Base-by-base conservation (phyloP, 2,329 filamentous ascomycete species). In the Fusarium sp. region DNA sequence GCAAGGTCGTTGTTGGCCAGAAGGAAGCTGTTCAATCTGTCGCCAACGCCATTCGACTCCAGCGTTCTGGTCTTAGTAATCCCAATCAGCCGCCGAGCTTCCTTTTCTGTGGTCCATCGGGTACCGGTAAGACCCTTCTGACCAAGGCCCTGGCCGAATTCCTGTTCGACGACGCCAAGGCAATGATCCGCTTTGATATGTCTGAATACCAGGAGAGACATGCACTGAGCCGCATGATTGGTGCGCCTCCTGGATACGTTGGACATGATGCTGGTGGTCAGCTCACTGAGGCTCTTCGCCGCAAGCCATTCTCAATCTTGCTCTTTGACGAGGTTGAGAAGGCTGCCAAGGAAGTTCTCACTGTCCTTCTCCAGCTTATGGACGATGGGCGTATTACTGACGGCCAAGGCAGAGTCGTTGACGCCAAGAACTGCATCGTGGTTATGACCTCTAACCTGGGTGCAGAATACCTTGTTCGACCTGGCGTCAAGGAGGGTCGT, bases 161-260 rank as follows among this genome's bases (percentile, higher is more conserved):
- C 86, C 87, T 99, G 35, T 99, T 99, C 85, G 96, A 99, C 81
- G 96, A 99, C 77, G 86, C 96, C 33, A 98, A 98, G 86, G 88
- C 96, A 39, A 98, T 99, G 96, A 98, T 99, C 78, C 93, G 96
- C 44, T 97, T 99, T 85, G 96, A 99, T 82, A 99, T 99, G 96
- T 98, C 96, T 10, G 96, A 99, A 84, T 99, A 99, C 83, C 97
- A 99, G 83, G 96, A 99, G 84, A 92, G 96, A 10, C 96, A 99
- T 82, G 93, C 96, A 2, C 90, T 99, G 20, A 97, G 94, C 81
- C 91, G 96, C 69, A 98, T 99, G 94, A 99, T 99, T 77, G 96
- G 96, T 81, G 95, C 96, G 26, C 96, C 96, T 26, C 96, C 96
- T 9, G 96, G 96, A 73, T 99, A 99, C 77, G 95, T 99, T 68